Conservation (phyloP, 2,329 filamentous ascomycete genomes). For the Phialophora verrucosa region DNA sequence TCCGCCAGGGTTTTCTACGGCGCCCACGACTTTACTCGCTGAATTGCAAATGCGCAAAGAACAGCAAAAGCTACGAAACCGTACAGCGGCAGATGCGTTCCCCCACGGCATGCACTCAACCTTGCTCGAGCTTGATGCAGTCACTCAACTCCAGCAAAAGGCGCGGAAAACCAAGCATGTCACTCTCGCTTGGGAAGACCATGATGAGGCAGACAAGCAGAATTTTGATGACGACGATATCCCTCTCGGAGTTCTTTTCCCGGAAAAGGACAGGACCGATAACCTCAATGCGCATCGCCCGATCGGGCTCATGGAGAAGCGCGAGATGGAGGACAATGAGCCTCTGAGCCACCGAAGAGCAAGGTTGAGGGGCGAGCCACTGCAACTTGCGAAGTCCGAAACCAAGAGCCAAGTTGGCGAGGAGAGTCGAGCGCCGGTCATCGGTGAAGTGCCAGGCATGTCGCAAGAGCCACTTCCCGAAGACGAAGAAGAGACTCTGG, state of each 20-base stretch:
- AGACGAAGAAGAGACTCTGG: constrained; percentile 53
- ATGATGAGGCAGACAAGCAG: constrained; percentile 54
- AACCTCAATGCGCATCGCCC: constrained; percentile 44
- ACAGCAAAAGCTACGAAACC: constrained; percentile 80
- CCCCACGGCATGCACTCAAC: constrained; percentile 89
- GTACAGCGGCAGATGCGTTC: constrained; percentile 66
- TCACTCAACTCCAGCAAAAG: constrained; percentile 81
- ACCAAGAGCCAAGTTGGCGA: constrained; percentile 24
- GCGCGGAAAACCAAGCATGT: constrained; percentile 76
- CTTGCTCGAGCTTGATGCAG: constrained; percentile 85
- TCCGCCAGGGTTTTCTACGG: constrained; percentile 63
- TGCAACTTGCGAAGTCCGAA: constrained; percentile 43
- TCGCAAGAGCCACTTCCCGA: constrained; percentile 38
- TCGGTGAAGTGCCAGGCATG: constrained; percentile 41
- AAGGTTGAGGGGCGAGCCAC: constrained; percentile 69
- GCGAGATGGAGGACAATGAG: constrained; percentile 90
- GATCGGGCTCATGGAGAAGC: constrained; percentile 64
- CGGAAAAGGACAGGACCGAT: constrained; percentile 51
- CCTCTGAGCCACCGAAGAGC: constrained; percentile 79
- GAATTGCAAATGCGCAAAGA: constrained; percentile 91
- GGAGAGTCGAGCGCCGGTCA: constrained; percentile 41
- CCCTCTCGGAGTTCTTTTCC: constrained; percentile 80
- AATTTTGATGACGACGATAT: constrained; percentile 79
- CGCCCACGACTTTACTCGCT: constrained; percentile 87
- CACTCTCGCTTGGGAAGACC: constrained; percentile 88